Base-by-base conservation (phyloP, 140 eudicot genomes). In the Bidens hawaiensis region DNA sequence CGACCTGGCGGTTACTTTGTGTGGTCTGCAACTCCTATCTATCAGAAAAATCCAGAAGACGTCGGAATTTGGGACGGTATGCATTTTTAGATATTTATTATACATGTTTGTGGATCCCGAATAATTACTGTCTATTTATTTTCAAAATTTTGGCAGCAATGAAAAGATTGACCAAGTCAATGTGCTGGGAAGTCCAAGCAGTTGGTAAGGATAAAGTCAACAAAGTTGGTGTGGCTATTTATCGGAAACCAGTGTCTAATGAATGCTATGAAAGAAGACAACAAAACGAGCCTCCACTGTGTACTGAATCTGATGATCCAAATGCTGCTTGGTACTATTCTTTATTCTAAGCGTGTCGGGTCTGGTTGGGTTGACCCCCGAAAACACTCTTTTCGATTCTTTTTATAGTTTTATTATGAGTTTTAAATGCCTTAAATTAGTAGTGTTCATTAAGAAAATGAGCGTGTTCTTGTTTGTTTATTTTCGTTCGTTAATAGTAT, bases 21-120 rank as follows among this genome's bases (percentile, higher is more conserved):
- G 26, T 93, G 99, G 99, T 93, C 99, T 76, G 99, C 99, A 58
- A 93, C 99, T 42, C 99, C 99, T 54, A 75, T 93, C 63, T 93
- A 93, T 71, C 94, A 78, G 85, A 93, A 82, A 57, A 70, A 66
- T 68, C 70, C 84, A 6, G 96, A 88, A 79, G 99, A 93, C 79
- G 94, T 77, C 66, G 95, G 78, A 75, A 93, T 93, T 69, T 82
- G 94, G 99, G 82, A 93, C 25, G 96, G 99, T 88, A 79, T 23
- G 56, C 30, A 13, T 22, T 31, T 43, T 11, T 28, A 19, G 16
- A 23, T 27, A 47, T 11, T 49, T 49, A 12, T 21, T 21, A 49
- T 47, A 4, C n/a, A 46, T 1, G 26, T 63, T 50, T 48, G 30
- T 7, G 62, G 46, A 38, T 27, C 56, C 43, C 62, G 27, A 52